Percentiles rank a stretch among this genome's conserved stretches.
phyloP scores from a whole-genome alignment of 164 flowering plant species.

The Berberis thunbergii region DNA sequence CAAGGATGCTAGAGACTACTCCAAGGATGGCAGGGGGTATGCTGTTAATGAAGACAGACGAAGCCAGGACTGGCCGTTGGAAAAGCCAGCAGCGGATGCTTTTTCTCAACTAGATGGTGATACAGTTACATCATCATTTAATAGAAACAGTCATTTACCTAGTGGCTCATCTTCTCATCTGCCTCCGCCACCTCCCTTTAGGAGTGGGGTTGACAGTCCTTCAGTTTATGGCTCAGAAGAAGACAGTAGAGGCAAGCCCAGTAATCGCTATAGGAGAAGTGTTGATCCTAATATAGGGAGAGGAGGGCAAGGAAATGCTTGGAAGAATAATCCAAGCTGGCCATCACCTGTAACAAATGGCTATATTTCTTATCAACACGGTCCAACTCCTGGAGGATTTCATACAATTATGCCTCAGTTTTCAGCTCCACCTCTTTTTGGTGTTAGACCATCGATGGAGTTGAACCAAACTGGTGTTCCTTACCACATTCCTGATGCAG shows the following conservation, averaged over 20 bases:
- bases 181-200: constrained; percentile 41
- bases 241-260: constrained; percentile 35
- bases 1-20: too few relatives aligned
- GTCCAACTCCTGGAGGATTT: constrained; percentile 61
- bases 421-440: constrained; percentile 58
- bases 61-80: constrained; percentile 34
- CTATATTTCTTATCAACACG: constrained; percentile 74
- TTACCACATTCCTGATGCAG: constrained; percentile 63
- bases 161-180: constrained; percentile 33
- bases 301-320: constrained; percentile 45
- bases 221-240: constrained; percentile 48
- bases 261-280: constrained; percentile 44
- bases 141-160: constrained; percentile 26
- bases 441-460: constrained; percentile 68
- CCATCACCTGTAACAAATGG: constrained; percentile 62
- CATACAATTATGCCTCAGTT: constrained; percentile 62
- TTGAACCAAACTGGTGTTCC: constrained; percentile 58
- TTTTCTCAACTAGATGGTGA: constrained; percentile 40
- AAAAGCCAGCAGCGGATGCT: constrained; percentile 38
- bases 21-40: too few relatives aligned
- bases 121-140: constrained; percentile 31
- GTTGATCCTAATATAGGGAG: constrained; percentile 50
- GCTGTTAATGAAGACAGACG: constrained; percentile 39
- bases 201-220: constrained; percentile 44
- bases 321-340: constrained; percentile 82